These are phyloP conservation scores for Stenocarpella maydis DNA, from an alignment of 2,329 filamentous ascomycete species.

Conservation along the genomic window DNA sequence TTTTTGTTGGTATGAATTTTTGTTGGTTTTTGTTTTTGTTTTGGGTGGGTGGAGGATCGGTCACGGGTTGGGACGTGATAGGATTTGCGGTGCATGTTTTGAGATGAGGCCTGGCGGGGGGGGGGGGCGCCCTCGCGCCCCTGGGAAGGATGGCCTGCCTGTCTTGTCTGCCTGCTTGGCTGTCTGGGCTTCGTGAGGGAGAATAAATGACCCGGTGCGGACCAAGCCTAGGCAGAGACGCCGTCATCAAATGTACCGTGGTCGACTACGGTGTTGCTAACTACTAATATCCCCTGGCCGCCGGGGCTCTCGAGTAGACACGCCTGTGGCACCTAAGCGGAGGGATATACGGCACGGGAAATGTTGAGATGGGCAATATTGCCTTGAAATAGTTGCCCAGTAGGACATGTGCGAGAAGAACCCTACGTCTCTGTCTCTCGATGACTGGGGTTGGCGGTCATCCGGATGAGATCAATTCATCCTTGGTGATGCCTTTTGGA, in stretches of 20 bases:
- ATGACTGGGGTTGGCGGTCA: background rate
- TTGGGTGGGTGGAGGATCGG: background rate
- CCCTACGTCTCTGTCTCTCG: background rate
- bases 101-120: slow-evolving; percentile 4
- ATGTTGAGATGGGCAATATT: background rate
- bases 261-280: background rate
- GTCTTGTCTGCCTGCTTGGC: background rate
- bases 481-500: too few species aligned
- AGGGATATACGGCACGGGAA: background rate
- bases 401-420: too few species aligned
- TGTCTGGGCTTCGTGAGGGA: background rate
- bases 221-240: background rate
- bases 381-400: too few species aligned
- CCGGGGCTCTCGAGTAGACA: too few species aligned
- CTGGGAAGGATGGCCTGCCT: background rate
- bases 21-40: background rate
- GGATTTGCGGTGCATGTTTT: background rate
- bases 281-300: too few species aligned
- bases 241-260: background rate
- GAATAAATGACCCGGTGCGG: background rate
- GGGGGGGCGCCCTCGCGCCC: background rate
- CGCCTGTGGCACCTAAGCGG: too few species aligned
- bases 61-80: background rate
- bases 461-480: too few species aligned
- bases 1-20: background rate